Conservation (phyloP, 805 yeast species). For the Candida insectalens region DNA sequence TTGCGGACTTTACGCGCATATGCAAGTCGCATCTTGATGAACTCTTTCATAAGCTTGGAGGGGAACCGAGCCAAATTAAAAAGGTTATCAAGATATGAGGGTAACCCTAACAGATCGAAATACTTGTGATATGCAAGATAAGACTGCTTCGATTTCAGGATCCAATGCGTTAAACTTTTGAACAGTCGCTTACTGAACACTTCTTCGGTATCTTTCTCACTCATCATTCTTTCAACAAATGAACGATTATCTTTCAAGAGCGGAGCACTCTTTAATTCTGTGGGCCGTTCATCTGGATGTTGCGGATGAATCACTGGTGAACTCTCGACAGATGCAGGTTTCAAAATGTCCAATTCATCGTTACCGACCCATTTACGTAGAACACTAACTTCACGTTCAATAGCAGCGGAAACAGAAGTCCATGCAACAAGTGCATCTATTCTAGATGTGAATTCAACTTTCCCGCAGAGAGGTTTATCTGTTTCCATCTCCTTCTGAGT, state of each 20-base stretch:
- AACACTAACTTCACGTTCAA: slow-evolving; percentile 49
- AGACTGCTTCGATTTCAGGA: slow-evolving; percentile 69
- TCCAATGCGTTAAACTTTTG: slow-evolving; percentile 67
- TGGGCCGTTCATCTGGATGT: neutral
- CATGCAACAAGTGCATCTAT: slow-evolving; percentile 78
- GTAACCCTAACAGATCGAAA: slow-evolving; percentile 62
- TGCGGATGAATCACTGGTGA: neutral
- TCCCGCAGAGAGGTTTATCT: slow-evolving; percentile 65
- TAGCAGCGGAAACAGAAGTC: slow-evolving; percentile 65
- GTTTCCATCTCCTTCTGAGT: slow-evolving; percentile 66
- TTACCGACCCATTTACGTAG: slow-evolving; percentile 79
- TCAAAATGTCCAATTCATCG: slow-evolving; percentile 58
- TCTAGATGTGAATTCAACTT: slow-evolving; percentile 52
- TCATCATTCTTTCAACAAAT: slow-evolving; percentile 74
- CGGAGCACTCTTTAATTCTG: neutral
- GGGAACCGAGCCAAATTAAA: slow-evolving; percentile 68
- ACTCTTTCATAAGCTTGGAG: slow-evolving; percentile 66
- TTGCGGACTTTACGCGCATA: slow-evolving; percentile 72
- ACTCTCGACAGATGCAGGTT: slow-evolving; percentile 12
- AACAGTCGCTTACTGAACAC: slow-evolving; percentile 65
- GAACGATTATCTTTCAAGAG: slow-evolving; percentile 56
- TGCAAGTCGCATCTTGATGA: slow-evolving; percentile 59
- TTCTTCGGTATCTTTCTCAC: slow-evolving; percentile 66
- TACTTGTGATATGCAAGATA: slow-evolving; percentile 49
- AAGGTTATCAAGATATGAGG: slow-evolving; percentile 58